A percentile compares a stretch with the other conserved stretches of the same genome.
phyloP scores from a whole-genome alignment of 2,329 filamentous ascomycete species.

The Stachybotrys chartarum region DNA sequence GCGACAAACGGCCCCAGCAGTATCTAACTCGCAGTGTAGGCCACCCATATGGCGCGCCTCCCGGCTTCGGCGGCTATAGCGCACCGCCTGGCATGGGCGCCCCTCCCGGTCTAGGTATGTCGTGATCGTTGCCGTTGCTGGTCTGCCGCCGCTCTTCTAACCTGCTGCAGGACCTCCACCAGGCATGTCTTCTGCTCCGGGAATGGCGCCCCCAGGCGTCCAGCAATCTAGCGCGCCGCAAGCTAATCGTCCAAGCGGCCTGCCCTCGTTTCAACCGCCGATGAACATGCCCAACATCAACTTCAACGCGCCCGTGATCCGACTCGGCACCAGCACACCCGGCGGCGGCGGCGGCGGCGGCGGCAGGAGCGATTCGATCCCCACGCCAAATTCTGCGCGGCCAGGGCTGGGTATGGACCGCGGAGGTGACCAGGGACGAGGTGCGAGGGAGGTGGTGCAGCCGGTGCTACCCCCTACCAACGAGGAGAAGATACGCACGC shows the following conservation, averaged over 20 bases:
- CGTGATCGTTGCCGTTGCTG: not conserved
- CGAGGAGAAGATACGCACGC: slow-evolving; percentile 86
- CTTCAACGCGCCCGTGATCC: slow-evolving; percentile 93
- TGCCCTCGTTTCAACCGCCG: slow-evolving; percentile 81
- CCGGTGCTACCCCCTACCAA: slow-evolving; percentile 72
- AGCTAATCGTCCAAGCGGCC: slow-evolving; percentile 71
- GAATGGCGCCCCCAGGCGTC: slow-evolving; percentile 71
- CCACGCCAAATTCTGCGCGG: slow-evolving; percentile 28
- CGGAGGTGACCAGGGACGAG: slow-evolving; percentile 58
- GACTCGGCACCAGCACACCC: slow-evolving; percentile 75
- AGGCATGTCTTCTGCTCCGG: slow-evolving; percentile 74
- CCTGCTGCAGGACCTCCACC: slow-evolving; percentile 58
- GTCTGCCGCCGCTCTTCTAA: slow-evolving; percentile 5
- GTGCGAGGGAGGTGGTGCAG: slow-evolving; percentile 61
- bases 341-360: slow-evolving; percentile 24
- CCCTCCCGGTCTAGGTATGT: slow-evolving; percentile 76
- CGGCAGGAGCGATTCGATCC: slow-evolving; percentile 35
- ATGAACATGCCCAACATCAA: slow-evolving; percentile 96
- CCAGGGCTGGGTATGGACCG: slow-evolving; percentile 55
- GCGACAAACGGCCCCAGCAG: slow-evolving; percentile 5
- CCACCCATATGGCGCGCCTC: slow-evolving; percentile 66
- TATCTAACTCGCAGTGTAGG: slow-evolving; percentile 8
- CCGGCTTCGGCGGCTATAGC: slow-evolving; percentile 66
- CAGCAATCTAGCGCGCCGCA: slow-evolving; percentile 67
- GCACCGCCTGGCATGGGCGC: slow-evolving; percentile 63